These are phyloP conservation scores for Cicer chorassanicum DNA, from an alignment of 306 rosid genomes.

Conservation along the genomic window DNA sequence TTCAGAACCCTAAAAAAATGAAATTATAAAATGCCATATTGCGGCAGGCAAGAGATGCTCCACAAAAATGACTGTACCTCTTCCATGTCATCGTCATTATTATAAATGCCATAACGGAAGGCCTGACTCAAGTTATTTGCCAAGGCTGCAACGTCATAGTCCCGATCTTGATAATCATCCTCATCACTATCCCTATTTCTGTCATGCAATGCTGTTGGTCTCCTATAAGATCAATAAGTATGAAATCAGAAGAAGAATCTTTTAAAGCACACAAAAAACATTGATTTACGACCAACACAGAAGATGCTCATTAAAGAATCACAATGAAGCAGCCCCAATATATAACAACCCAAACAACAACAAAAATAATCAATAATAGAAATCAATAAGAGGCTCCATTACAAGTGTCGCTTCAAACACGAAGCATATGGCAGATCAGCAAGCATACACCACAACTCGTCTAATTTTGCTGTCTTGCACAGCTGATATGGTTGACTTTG, in stretches of 20 bases:
- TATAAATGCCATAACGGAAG: conserved; percentile 90
- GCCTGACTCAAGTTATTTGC: conserved; percentile 98
- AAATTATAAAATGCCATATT: conserved; percentile 23
- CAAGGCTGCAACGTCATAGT: conserved; percentile 94
- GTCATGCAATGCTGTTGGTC: conserved; percentile 92
- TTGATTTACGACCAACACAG: conserved; percentile 14
- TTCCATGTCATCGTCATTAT: conserved; percentile 82
- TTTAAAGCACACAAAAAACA: conserved; percentile 4
- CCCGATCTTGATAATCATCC: conserved; percentile 97
- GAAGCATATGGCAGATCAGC: not conserved
- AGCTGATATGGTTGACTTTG: not conserved
- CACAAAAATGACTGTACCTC: conserved; percentile 59
- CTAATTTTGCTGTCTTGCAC: not conserved
- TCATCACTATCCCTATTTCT: conserved; percentile 93
- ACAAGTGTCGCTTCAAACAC: not conserved
- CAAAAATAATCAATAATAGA: not conserved
- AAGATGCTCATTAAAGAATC: conserved; percentile 23
- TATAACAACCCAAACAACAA: conserved; percentile 22
- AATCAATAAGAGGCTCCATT: not conserved
- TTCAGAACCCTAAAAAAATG: conserved; percentile 16
- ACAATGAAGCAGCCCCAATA: conserved; percentile 17
- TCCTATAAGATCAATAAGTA: conserved; percentile 63
- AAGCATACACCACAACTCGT: not conserved
- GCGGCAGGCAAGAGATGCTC: conserved; percentile 25
- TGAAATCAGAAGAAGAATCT: conserved; percentile 25